Evolutionary conservation across 1,284 basidiomycete genomes (phyloP).

Genomic region (Rhodofomes roseus): DNA sequence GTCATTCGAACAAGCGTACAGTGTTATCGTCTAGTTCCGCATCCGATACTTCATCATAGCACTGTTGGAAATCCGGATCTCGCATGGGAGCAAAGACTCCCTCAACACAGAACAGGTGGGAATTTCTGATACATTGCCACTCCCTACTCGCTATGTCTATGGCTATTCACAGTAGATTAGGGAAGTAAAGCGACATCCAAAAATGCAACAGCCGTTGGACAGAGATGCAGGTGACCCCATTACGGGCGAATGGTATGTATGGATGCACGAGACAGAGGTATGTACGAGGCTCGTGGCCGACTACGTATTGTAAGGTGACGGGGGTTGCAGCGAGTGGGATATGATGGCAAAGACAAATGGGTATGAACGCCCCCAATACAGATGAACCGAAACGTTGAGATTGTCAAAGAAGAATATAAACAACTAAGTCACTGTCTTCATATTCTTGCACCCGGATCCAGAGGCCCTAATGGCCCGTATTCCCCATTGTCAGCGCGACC

Average conservation of each 20-base stretch:
- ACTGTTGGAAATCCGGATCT: no score
- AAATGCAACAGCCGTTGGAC: background rate
- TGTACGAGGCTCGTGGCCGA: background rate
- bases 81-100: no score
- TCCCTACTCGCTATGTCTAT: background rate
- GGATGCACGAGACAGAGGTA: background rate
- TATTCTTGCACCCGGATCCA: slow-evolving; percentile 53
- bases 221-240: background rate
- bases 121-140: background rate
- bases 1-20: no score
- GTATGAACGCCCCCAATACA: background rate
- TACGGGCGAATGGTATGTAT: background rate
- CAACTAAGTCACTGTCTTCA: background rate
- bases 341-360: background rate
- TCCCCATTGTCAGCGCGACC: slow-evolving; percentile 41
- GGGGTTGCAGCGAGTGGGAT: background rate
- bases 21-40: no score
- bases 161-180: background rate
- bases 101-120: no score
- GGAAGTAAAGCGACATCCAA: background rate
- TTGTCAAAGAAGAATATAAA: background rate
- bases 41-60: no score
- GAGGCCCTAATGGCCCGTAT: slow-evolving; percentile 76
- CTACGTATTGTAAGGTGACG: background rate
- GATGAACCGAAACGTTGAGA: background rate